Evolutionary conservation across 2,329 filamentous ascomycete species (phyloP).

Genomic region (Balansia obtecta): DNA sequence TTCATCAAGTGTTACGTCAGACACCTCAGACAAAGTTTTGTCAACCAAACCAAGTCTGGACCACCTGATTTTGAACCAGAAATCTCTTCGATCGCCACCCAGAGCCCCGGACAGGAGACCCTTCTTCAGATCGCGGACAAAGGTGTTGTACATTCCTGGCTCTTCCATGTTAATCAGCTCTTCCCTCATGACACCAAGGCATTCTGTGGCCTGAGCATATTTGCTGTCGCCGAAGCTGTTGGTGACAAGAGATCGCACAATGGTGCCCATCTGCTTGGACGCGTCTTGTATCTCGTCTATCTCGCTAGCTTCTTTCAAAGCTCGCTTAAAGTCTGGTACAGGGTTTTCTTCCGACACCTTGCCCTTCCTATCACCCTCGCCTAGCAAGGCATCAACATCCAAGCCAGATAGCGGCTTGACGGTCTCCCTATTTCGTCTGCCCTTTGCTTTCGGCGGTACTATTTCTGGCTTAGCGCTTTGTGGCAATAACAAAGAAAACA

Average conservation of each 20-base stretch:
- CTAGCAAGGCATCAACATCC: constrained; percentile 72
- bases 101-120: constrained; percentile 57
- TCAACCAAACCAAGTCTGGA: constrained; percentile 64
- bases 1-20: constrained; percentile 55
- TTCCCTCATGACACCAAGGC: constrained; percentile 64
- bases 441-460: constrained; percentile 72
- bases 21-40: constrained; percentile 45
- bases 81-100: constrained; percentile 64
- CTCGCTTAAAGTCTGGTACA: constrained; percentile 82
- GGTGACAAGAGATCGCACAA: constrained; percentile 57
- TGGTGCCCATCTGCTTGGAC: constrained; percentile 58
- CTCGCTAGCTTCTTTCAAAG: constrained; percentile 48
- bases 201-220: constrained; percentile 65
- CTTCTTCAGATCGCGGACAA: constrained; percentile 58
- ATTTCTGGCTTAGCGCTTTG: constrained; percentile 7
- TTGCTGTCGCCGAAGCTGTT: constrained; percentile 63
- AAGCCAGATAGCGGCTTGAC: constrained; percentile 82
- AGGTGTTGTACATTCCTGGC: constrained; percentile 63
- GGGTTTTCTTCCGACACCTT: constrained; percentile 55
- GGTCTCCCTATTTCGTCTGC: constrained; percentile 55
- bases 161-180: constrained; percentile 66
- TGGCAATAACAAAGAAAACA: not conserved
- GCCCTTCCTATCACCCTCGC: constrained; percentile 30
- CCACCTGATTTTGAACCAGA: constrained; percentile 66
- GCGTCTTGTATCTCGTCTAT: constrained; percentile 52